Percentiles rank a stretch among this genome's conserved stretches.
phyloP scores from a whole-genome alignment of 306 rosid species.

The Echinosophora koreensis region DNA sequence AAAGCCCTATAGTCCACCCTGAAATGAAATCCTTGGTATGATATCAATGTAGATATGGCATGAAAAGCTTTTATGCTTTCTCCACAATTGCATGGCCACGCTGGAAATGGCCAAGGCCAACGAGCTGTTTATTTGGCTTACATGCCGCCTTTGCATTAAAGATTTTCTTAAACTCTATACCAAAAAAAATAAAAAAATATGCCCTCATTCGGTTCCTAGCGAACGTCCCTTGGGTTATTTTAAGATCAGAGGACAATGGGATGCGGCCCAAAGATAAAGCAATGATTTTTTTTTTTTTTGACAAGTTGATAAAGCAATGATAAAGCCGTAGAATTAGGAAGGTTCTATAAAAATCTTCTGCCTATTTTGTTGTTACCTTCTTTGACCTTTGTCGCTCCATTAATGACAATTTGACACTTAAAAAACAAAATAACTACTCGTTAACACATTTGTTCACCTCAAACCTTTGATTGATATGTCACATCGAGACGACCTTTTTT shows the following conservation, averaged over 20 bases:
- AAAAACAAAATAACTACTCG: too few species aligned
- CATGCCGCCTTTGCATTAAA: conserved; percentile 41
- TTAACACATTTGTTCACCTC: too few species aligned
- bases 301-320: too few species aligned
- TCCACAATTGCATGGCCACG: conserved; percentile 43
- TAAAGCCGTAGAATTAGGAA: too few species aligned
- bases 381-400: too few species aligned
- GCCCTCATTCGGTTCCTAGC: not conserved
- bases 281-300: too few species aligned
- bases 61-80: conserved; percentile 20
- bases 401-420: too few species aligned
- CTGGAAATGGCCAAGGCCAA: conserved; percentile 21
- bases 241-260: not conserved
- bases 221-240: not conserved
- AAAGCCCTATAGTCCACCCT: not conserved
- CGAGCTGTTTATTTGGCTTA: conserved; percentile 45
- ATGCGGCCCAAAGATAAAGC: not conserved
- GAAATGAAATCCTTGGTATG: not conserved
- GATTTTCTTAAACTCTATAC: not conserved
- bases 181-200: not conserved
- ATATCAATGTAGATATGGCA: not conserved
- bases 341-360: too few species aligned
- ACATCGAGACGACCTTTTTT: too few species aligned
- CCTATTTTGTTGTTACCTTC: too few species aligned
- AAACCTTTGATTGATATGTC: too few species aligned